Percentiles rank a stretch among this genome's conserved stretches.
Conservation (phyloP, 305 asterid species). For the Ilex paraguariensis region DNA sequence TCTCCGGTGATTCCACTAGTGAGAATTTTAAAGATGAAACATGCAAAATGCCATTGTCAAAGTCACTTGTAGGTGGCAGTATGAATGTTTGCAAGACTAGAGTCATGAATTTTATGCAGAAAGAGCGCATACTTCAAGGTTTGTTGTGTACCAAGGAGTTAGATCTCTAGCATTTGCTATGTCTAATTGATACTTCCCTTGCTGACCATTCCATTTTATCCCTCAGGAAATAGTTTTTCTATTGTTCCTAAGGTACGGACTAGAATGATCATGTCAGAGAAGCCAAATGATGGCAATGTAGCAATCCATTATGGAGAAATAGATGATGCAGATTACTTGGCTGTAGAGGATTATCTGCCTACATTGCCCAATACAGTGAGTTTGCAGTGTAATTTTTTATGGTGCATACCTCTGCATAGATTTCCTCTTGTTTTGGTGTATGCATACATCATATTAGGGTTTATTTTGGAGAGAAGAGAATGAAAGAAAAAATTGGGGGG, state of each 20-base stretch:
- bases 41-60: constrained; percentile 72
- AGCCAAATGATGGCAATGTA: constrained; percentile 79
- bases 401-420: too few species aligned
- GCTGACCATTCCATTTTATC: constrained; percentile 10
- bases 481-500: too few species aligned
- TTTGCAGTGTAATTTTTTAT: constrained; percentile 11
- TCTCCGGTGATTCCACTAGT: constrained; percentile 56
- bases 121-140: constrained; percentile 84
- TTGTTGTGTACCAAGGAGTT: constrained; percentile 21
- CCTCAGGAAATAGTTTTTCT: constrained; percentile 60
- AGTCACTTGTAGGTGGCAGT: constrained; percentile 78
- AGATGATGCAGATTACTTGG: constrained; percentile 58
- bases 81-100: constrained; percentile 75
- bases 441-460: too few species aligned
- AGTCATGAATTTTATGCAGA: constrained; percentile 52
- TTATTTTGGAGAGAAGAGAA: too few species aligned
- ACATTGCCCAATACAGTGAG: constrained; percentile 94
- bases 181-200: constrained; percentile 24
- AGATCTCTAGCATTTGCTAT: constrained; percentile 8
- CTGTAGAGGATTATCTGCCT: constrained; percentile 85
- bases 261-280: constrained; percentile 94
- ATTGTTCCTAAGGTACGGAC: constrained; percentile 56
- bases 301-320: constrained; percentile 88
- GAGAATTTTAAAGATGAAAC: constrained; percentile 70
- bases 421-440: constrained; percentile 8